Evolutionary conservation across 208 protist genomes (phyloP), one percentile per base, ranked within the genome.

Genomic region (Acanthamoeba castellanii): DNA sequence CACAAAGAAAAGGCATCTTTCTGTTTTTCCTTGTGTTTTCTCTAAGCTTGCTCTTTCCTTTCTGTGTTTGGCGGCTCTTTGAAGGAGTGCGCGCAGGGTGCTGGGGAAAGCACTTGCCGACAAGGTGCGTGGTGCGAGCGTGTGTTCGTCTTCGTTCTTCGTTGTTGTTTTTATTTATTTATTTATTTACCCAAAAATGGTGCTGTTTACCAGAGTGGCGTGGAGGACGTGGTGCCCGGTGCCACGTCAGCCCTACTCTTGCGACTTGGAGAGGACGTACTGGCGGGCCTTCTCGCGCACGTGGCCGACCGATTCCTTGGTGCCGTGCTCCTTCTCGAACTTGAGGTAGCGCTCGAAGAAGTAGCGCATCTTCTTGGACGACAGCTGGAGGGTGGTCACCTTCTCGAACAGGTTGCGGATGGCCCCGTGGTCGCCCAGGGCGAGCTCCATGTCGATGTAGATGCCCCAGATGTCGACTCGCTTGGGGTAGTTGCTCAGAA

Each of bases 281-380:
- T 96, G 96, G 47, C 97, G 94, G 30, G 99, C 99, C 11, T 97
- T 96, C 82, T 98, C 92, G 96, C 99, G 99, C 47, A 99, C 99
- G 92, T 98, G 96, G 92, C 99, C 98, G 30, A 99, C 97, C 50
- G 97, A 96, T 11, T 95, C 96, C 57, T 96, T 94, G 50, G 96
- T 96, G 68, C 99, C 99, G 95, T 99, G 94, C 37, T 96, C 96
- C 96, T 98, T 98, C 97, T 99, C 99, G 97, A 99, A 99, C 16
- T 98, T 82, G 30, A 99, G 97, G 95, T 99, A 99, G 27, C 98
- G 97, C 87, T 99, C 99, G 85, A 99, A 98, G 76, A 99, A 98
- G 76, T 95, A 97, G 85, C 98, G 98, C 96, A 98, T 98, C 89
- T 98, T 98, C 95, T 98, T 98, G n/a, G 96, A 96, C 7, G 97